phyloP scores from a whole-genome alignment of 345 rosid species.

The Xanthoceras sorbifolium region DNA sequence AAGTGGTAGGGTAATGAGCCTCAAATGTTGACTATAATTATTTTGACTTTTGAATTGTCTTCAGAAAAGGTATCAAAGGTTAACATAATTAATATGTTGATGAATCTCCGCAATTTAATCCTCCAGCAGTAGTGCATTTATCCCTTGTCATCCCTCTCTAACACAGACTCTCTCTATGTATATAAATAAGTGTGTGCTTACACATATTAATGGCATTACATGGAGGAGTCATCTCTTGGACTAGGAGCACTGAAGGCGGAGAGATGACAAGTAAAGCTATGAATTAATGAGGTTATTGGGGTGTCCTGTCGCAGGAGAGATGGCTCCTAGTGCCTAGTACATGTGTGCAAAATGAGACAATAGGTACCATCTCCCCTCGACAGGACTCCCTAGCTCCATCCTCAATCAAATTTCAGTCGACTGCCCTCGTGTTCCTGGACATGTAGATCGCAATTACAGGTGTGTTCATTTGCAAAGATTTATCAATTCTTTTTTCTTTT shows the following conservation, averaged over 20 bases:
- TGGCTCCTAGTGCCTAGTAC: constrained; percentile 7
- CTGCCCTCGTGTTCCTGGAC: no score
- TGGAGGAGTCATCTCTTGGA: not conserved
- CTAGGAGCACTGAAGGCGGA: no score
- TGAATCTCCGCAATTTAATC: not conserved
- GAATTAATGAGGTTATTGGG: not conserved
- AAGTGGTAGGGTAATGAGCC: not conserved
- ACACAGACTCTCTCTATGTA: not conserved
- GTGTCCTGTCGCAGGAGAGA: constrained; percentile 22
- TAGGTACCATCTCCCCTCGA: not conserved
- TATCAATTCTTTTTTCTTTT: no score
- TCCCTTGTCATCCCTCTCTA: not conserved
- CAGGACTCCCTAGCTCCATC: not conserved
- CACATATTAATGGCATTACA: not conserved
- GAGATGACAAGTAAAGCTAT: not conserved
- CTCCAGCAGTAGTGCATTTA: not conserved
- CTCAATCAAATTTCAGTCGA: not conserved
- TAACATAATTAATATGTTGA: not conserved
- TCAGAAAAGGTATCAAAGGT: not conserved
- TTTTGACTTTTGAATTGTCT: not conserved
- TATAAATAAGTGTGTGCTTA: no score
- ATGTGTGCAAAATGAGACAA: not conserved
- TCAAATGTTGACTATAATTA: not conserved
- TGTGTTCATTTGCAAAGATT: no score
- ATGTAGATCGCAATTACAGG: not conserved